A percentile compares a stretch with the other conserved stretches of the same genome.
Evolutionary conservation across 805 yeast species (phyloP).

Genomic region (Myxozyma mucilagina): DNA sequence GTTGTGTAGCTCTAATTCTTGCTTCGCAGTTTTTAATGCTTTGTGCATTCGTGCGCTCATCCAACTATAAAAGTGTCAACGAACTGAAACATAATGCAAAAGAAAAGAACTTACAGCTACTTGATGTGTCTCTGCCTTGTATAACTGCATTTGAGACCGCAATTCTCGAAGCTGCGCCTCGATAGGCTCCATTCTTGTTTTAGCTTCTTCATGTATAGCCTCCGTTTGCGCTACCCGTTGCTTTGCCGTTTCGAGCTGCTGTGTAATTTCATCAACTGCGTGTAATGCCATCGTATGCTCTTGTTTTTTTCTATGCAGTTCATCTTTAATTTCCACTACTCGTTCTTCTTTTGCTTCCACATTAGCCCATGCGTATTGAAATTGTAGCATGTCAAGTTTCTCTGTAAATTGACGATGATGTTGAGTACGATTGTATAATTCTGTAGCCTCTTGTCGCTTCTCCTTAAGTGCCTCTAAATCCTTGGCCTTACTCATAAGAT

Average conservation of each 20-base stretch:
- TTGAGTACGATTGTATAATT: constrained; percentile 21
- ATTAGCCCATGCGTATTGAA: constrained; percentile 29
- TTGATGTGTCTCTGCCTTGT: constrained; percentile 3
- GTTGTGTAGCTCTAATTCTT: background rate
- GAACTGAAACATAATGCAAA: too few relatives aligned
- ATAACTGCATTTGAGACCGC: background rate
- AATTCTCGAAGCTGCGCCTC: background rate
- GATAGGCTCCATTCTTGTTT: background rate
- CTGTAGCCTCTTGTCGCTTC: constrained; percentile 43
- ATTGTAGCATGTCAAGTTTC: constrained; percentile 7
- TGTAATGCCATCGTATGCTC: constrained; percentile 1
- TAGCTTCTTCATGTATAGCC: background rate
- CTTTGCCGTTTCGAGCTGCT: constrained; percentile 1
- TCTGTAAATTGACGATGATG: constrained; percentile 14
- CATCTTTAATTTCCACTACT: background rate
- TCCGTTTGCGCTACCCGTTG: background rate
- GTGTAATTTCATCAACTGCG: background rate
- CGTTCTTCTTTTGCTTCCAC: constrained; percentile 19
- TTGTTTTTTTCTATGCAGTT: background rate
- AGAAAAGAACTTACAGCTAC: background rate
- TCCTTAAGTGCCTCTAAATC: constrained; percentile 45
- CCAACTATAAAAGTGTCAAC: background rate
- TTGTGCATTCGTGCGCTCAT: background rate
- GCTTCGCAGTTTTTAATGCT: background rate
- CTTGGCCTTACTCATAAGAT: constrained; percentile 33